Percentiles rank a stretch among this genome's conserved stretches.
Evolutionary conservation across 768 basidiomycete species (phyloP).

Genomic region (Phylloporus rhodoxanthus): DNA sequence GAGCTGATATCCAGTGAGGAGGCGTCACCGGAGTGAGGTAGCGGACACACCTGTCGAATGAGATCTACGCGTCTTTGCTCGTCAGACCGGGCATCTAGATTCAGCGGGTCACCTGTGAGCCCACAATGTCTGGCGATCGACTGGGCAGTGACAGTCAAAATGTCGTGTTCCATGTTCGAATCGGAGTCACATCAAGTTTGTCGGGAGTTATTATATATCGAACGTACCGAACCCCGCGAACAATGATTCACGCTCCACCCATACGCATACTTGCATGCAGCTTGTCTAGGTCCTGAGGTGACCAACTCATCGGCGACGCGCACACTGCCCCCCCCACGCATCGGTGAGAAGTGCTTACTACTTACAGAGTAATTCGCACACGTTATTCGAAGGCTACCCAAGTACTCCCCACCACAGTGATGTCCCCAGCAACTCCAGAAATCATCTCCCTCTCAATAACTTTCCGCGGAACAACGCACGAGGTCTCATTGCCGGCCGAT

Average conservation of each 20-base stretch:
- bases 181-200: too few species aligned
- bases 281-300: too few species aligned
- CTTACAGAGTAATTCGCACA: too few species aligned
- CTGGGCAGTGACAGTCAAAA: constrained; percentile 10
- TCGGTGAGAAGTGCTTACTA: too few species aligned
- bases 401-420: neutral
- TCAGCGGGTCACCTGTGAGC: constrained; percentile 7
- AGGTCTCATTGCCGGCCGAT: constrained; percentile 44
- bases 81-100: constrained; percentile 6
- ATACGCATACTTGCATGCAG: too few species aligned
- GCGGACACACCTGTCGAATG: constrained; percentile 6
- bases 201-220: too few species aligned
- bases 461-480: constrained; percentile 45
- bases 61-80: constrained; percentile 3
- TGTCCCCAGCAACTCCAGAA: constrained; percentile 9
- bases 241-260: too few species aligned
- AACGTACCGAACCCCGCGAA: too few species aligned
- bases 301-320: too few species aligned
- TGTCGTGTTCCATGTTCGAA: constrained; percentile 1
- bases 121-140: constrained; percentile 13
- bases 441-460: constrained; percentile 28
- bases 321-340: too few species aligned
- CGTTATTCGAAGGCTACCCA: too few species aligned
- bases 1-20: constrained; percentile 18
- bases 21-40: too few species aligned